phyloP scores from a whole-genome alignment of 2,329 filamentous ascomycete genomes.

The Westerdykella sp. region DNA sequence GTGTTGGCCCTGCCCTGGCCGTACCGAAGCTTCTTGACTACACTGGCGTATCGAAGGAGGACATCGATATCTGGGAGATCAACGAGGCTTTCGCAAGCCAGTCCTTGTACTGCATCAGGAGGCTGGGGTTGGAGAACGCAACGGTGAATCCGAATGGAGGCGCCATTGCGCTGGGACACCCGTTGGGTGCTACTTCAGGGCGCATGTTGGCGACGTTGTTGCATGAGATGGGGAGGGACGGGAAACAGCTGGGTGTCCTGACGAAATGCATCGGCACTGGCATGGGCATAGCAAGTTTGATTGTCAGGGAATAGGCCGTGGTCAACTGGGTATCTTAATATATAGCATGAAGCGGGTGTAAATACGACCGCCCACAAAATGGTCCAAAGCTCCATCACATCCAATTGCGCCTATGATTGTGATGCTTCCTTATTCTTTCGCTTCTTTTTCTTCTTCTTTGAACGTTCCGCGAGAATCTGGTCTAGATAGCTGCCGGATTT shows the following conservation, averaged over 20 bases:
- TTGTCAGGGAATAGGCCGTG: conserved; percentile 40
- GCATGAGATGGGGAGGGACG: conserved; percentile 59
- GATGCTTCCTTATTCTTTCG: conserved; percentile 1
- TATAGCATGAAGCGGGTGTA: too few species aligned
- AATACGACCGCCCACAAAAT: too few species aligned
- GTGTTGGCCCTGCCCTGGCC: conserved; percentile 77
- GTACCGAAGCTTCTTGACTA: conserved; percentile 74
- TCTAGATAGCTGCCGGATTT: conserved; percentile 50
- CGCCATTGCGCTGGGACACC: conserved; percentile 90
- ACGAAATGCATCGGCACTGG: conserved; percentile 69
- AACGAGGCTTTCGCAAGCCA: conserved; percentile 72
- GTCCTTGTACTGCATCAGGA: conserved; percentile 63
- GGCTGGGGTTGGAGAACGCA: conserved; percentile 60
- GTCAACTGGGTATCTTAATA: too few species aligned
- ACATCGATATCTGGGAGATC: conserved; percentile 85
- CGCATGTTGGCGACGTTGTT: conserved; percentile 72
- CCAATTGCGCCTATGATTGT: too few species aligned
- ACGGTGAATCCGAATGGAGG: conserved; percentile 89
- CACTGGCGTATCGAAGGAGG: conserved; percentile 58
- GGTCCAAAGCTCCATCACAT: too few species aligned
- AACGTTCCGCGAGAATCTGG: conserved; percentile 45
- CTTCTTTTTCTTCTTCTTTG: conserved; percentile 43
- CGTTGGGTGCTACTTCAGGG: conserved; percentile 80
- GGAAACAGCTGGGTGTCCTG: conserved; percentile 72
- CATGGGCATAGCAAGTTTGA: conserved; percentile 50